Evolutionary conservation across 495 filamentous ascomycete genomes (phyloP), one percentile per base, ranked within the genome.

Genomic region (Penicillium macrosclerotiorum): DNA sequence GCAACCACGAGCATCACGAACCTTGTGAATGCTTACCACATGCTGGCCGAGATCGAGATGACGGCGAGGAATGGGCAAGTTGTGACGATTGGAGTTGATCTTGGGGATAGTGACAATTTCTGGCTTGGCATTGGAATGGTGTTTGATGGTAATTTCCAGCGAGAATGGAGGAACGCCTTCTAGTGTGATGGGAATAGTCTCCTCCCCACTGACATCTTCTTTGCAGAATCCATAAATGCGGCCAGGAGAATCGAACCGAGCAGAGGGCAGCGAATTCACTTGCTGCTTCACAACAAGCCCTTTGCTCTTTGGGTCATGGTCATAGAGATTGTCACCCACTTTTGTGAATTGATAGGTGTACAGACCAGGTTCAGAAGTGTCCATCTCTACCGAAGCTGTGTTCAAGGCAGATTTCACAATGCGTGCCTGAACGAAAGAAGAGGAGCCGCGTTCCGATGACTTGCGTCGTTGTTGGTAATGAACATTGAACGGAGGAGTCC

Each of bases 171-270:
- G 81, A n/a, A 80, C 69, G 19, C 93, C 93, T 31, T 82, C 82
- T 13, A 98, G 72, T 0, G 76, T 82, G 32, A 98, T 82, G 0
- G 93, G 90, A 43, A 98, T 90, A 8, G 83, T 77, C 59, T 97
- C 90, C 40, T 90, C 86, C 30, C 82, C 83, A 32, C 75, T 77
- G n/a, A 82, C 75, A 45, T 94, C 89, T 27, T 86, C 82, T 53
- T 89, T 84, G 71, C 93, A 98, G 66, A 89, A 95, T 48, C 88
- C 93, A 71, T 96, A 96, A 3, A 90, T 89, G 62, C 90, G 91
- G n/a, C 89, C 92, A 2, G 90, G 89, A 48, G 88, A 86, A 41
- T 76, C 76, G 55, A 98, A 97, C 9, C 73, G 69, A 16, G 89
- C 92, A 8, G 81, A 80, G 0, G 93, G 93, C 23, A 85, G 82